Conservation (phyloP, 202 grass and related monocot species). For the Panicum hallii region DNA sequence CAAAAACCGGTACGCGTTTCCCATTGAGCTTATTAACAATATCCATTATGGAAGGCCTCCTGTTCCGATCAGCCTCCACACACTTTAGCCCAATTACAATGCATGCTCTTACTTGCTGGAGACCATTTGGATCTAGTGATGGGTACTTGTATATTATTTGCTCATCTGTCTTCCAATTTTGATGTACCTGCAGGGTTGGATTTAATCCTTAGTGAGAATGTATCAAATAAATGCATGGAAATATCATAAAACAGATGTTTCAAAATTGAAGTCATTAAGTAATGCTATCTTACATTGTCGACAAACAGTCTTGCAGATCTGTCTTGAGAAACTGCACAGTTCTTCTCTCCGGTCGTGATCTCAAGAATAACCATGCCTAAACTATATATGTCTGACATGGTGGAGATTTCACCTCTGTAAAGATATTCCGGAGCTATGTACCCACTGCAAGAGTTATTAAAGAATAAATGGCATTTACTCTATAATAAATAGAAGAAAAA, state of each 20-base stretch:
- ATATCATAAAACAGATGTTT: neutral
- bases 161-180: neutral
- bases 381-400: constrained; percentile 27
- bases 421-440: constrained; percentile 17
- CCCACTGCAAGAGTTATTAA: neutral
- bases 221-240: neutral
- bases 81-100: constrained; percentile 13
- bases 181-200: constrained; percentile 12
- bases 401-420: constrained; percentile 23
- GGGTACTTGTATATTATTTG: constrained; percentile 11
- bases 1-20: neutral
- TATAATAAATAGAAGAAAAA: neutral
- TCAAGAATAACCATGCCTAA: constrained; percentile 24
- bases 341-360: constrained; percentile 10
- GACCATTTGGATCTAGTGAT: neutral
- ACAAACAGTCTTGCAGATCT: constrained; percentile 2
- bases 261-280: neutral
- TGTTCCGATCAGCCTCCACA: constrained; percentile 19
- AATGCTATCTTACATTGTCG: neutral
- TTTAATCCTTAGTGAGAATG: neutral
- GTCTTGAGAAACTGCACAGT: neutral
- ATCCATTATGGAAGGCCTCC: neutral
- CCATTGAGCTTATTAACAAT: constrained; percentile 22
- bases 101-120: neutral
- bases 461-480: neutral